Base-by-base conservation (phyloP, 345 rosid species). In the Clausena lansium region DNA sequence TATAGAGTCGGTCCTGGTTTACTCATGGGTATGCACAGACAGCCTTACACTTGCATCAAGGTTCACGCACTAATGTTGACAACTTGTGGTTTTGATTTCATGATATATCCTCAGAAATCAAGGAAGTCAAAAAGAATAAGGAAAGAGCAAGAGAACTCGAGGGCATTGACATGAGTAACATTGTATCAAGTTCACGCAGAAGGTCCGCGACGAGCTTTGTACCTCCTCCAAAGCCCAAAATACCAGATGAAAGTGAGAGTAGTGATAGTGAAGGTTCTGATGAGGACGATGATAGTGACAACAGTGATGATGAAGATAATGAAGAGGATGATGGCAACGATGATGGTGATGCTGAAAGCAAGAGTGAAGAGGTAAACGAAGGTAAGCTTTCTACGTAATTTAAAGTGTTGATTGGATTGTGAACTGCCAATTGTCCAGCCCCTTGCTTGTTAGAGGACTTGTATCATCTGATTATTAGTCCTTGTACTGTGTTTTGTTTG, bases 91-190 rank as follows among this genome's bases (percentile, higher is more conserved):
- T 58, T 47, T 60, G 10, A 25, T 76, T 76, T 79, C 38, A 27
- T 54, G 25, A 70, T 50, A 30, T 68, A 54, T 68, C 67, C 36
- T 68, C 90, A 95, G 98, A 95, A 72, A 95, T 93, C 77, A 96
- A 96, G 88, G 98, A 90, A 61, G 93, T 92, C 2, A 92, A 81
- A 77, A 96, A 76, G 84, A 84, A 61, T 77, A 96, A 91, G 84
- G 86, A 86, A 79, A 90, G 91, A 82, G 89, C 88, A 63, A 90
- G 82, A 81, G 98, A 96, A 86, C 95, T 96, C 6, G 97, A 94
- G 82, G 97, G 97, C 73, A 91, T 96, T 81, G 97, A 94, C 88
- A 85, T 74, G 50, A 92, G 95, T 76, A 96, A 94, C 81, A 92
- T 91, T 64, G 94, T 94, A 57, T 83, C 87, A 39, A 92, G 89